Evolutionary conservation across 352 stramenopile species (phyloP), one percentile per base, ranked within the genome.

Genomic region (Phytophthora sp.): DNA sequence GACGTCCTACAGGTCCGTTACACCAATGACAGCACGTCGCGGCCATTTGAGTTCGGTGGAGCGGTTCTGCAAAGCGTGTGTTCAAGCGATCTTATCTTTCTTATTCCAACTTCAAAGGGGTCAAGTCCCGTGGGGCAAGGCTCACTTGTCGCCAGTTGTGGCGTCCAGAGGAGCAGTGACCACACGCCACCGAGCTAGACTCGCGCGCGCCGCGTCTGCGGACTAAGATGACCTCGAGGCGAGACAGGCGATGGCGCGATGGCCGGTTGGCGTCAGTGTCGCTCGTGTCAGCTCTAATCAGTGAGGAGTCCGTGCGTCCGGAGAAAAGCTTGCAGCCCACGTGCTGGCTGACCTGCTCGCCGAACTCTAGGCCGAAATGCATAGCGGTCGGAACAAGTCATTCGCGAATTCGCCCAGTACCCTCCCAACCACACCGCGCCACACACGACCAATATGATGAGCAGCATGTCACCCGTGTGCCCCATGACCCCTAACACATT

Each of bases 41-140:
- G 62, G 35, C 51, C 52, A 57, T 44, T 57, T 56, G 42, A 26
- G 46, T 63, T 59, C 42, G 45, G 38, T 57, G 46, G 15, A 50
- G 41, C 42, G 45, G n/a, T 39, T 60, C 50, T 66, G 58, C 47
- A 58, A 53, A 50, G 41, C 57, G 41, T 47, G 56, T 59, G 63
- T 57, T 61, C 54, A 70, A 47, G 30, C 36, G 44, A 58, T 68
- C 57, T 51, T 55, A 45, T 53, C 50, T 55, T 65, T 73, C 66
- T 69, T 69, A 69, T 69, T 73, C 64, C 53, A 66, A 59, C 59
- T 69, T 66, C 53, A 63, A 74, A 74, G 61, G 51, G 66, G 18
- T 71, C 63, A 62, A 62, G 56, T 57, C 33, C 47, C 30, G 31
- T 39, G 45, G 49, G 45, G 44, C 42, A 55, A n/a, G 56, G 66